Percentiles rank a stretch among this genome's conserved stretches.
These are phyloP conservation scores for Kodamaea leandrae DNA, from an alignment of 805 yeast species.

Conservation along the genomic window DNA sequence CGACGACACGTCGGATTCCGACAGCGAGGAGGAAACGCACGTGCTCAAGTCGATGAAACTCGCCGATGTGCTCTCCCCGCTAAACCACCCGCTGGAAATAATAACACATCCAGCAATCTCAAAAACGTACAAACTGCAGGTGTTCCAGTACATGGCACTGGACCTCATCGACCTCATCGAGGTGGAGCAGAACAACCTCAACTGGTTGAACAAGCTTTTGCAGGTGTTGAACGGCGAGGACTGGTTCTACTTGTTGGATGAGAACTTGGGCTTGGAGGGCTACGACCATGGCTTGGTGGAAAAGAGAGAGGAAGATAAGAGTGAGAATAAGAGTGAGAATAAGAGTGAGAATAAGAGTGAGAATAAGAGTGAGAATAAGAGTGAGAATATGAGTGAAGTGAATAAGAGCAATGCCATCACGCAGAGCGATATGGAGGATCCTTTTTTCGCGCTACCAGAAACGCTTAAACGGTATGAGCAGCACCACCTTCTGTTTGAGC, in stretches of 20 bases:
- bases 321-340: not conserved
- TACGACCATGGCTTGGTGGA: constrained; percentile 62
- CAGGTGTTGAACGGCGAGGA: constrained; percentile 86
- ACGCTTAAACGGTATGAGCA: constrained; percentile 33
- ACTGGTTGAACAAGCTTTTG: constrained; percentile 65
- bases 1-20: constrained; percentile 10
- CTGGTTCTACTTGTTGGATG: constrained; percentile 62
- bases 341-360: constrained; percentile 2
- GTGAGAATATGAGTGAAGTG: not conserved
- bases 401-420: constrained; percentile 1
- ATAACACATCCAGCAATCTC: constrained; percentile 67
- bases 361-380: not conserved
- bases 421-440: constrained; percentile 43
- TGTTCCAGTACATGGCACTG: constrained; percentile 55
- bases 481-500: constrained; percentile 21
- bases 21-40: constrained; percentile 17
- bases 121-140: constrained; percentile 55
- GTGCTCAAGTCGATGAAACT: constrained; percentile 32
- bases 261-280: constrained; percentile 59
- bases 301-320: constrained; percentile 8
- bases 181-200: constrained; percentile 76
- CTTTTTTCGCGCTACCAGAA: constrained; percentile 57
- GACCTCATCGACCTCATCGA: constrained; percentile 78
- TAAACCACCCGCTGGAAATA: constrained; percentile 77
- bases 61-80: constrained; percentile 64